Evolutionary conservation across 2,329 filamentous ascomycete genomes (phyloP).

Genomic region (Fusarium praegraminearum): DNA sequence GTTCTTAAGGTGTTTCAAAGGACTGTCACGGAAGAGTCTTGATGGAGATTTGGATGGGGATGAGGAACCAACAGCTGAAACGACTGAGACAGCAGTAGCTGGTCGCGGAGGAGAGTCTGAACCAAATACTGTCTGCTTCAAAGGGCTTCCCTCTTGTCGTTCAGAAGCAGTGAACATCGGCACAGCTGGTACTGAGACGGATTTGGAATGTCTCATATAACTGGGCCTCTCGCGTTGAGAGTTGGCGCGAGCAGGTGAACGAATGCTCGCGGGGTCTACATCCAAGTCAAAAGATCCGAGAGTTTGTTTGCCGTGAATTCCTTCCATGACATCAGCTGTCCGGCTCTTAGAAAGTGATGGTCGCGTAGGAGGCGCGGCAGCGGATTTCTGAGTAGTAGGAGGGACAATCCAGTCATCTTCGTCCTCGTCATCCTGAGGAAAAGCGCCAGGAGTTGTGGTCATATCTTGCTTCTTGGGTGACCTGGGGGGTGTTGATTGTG

Average conservation of each 20-base stretch:
- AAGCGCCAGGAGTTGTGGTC: slow-evolving; percentile 69
- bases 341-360: slow-evolving; percentile 70
- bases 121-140: slow-evolving; percentile 72
- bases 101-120: slow-evolving; percentile 67
- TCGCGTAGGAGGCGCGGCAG: slow-evolving; percentile 53
- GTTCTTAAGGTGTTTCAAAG: slow-evolving; percentile 91
- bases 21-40: slow-evolving; percentile 74
- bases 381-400: slow-evolving; percentile 53
- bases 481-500: slow-evolving; percentile 48
- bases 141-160: slow-evolving; percentile 45
- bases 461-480: slow-evolving; percentile 48
- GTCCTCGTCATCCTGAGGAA: slow-evolving; percentile 63
- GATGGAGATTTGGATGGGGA: slow-evolving; percentile 69
- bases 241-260: slow-evolving; percentile 28
- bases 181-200: slow-evolving; percentile 71
- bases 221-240: slow-evolving; percentile 36
- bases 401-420: slow-evolving; percentile 71
- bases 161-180: slow-evolving; percentile 44
- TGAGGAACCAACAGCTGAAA: slow-evolving; percentile 51
- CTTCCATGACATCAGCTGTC: slow-evolving; percentile 72
- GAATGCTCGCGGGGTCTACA: slow-evolving; percentile 13
- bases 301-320: slow-evolving; percentile 61
- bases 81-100: slow-evolving; percentile 55
- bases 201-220: slow-evolving; percentile 64
- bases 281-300: slow-evolving; percentile 57